Base-by-base conservation (phyloP, 225 moss, liverwort and hornwort species). In the Physcomitrium patens region DNA sequence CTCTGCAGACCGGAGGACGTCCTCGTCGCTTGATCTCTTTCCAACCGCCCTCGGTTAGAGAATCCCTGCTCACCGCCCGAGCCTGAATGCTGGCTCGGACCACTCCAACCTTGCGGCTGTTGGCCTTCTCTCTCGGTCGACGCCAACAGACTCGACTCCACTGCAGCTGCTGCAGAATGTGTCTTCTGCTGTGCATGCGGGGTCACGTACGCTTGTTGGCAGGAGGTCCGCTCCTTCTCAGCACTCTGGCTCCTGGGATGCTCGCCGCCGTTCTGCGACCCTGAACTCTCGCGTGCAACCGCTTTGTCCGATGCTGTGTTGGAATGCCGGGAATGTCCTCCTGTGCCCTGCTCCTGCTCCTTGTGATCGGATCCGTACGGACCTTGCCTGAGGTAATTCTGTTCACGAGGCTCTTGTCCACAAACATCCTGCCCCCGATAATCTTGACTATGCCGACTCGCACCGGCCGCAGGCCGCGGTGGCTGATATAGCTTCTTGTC, bases 401-500 rank as follows among this genome's bases (percentile, higher is more conserved):
- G 84, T 18, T n/a, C n/a, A n/a, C n/a, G n/a, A n/a, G n/a, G n/a
- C n/a, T n/a, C n/a, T n/a, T n/a, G n/a, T n/a, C 68, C 84, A 17
- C 80, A 76, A 53, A 60, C 14, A 22, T 77, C 86, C 0, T 79
- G 86, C 15, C 80, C 83, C 59, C 87, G 60, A 44, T 63, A 66
- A 60, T 83, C 86, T 6, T 81, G 83, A 0, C 86, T 77, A 16
- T 81, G 80, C 19, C n/a, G 82, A 37, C 31, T 37, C 31, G 31
- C 31, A 37, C 31, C 74, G 54, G 85, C 69, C 17, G 54, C 76
- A 2, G 88, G 85, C 0, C 88, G 82, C 1, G 88, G 88, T 23
- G 88, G 79, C 83, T 88, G 88, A 60, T 88, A 85, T 26, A 85
- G 81, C 77, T 73, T 83, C 24, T 85, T 82, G 10, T 85, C 82